Percentiles rank a stretch among this genome's conserved stretches.
phyloP scores from a whole-genome alignment of 352 stramenopile species.

The Thraustotheca clavata region DNA sequence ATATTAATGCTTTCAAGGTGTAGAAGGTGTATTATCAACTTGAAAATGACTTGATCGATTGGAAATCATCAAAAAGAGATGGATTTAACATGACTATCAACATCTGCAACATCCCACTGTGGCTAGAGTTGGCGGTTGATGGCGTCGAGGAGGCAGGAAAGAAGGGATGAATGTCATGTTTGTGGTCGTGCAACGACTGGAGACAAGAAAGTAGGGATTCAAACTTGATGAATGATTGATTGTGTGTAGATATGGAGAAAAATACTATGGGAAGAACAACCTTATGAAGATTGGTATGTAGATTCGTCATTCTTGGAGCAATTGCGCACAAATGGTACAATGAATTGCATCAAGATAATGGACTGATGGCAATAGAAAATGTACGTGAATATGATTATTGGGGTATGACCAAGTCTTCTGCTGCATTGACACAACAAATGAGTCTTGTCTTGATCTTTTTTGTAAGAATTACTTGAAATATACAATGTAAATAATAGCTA shows the following conservation, averaged over 20 bases:
- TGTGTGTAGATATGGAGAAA: slow-evolving; percentile 53
- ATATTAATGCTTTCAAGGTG: too few species aligned
- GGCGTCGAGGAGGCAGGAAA: neutral
- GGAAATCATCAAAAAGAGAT: too few species aligned
- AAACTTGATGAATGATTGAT: neutral
- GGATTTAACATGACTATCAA: too few species aligned
- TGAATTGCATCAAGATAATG: neutral
- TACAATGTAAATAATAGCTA: neutral
- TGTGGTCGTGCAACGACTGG: neutral
- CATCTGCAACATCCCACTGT: too few species aligned
- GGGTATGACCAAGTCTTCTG: slow-evolving; percentile 73
- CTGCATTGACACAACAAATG: slow-evolving; percentile 84
- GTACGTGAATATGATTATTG: slow-evolving; percentile 76
- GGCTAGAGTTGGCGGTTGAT: too few species aligned
- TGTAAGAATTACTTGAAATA: slow-evolving; percentile 29
- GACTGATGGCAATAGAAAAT: slow-evolving; percentile 39
- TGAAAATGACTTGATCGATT: too few species aligned
- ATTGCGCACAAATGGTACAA: slow-evolving; percentile 82
- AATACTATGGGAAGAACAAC: slow-evolving; percentile 82
- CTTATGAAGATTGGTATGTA: slow-evolving; percentile 88
- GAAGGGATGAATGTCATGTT: slow-evolving; percentile 1
- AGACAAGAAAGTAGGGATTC: slow-evolving; percentile 6
- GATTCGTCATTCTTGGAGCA: slow-evolving; percentile 84
- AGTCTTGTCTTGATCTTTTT: slow-evolving; percentile 85
- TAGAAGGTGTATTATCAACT: too few species aligned